Base-by-base conservation (phyloP, 805 yeast genomes). In the Metschnikowia borealis region DNA sequence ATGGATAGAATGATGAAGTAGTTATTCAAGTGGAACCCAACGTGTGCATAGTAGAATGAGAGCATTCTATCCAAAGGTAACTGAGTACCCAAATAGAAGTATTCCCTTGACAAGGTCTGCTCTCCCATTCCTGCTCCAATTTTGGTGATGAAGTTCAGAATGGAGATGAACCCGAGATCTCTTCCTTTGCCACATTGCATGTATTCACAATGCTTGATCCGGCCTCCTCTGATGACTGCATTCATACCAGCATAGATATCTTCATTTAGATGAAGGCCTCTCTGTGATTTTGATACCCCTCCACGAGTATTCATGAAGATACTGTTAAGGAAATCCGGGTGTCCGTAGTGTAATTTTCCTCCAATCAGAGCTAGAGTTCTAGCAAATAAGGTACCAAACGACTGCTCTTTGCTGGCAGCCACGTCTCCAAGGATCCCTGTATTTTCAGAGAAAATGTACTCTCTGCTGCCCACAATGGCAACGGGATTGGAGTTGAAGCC, bases 51-150 rank as follows among this genome's bases (percentile, higher is more conserved):
- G 73, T 84, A 87, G 75, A 87, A 87, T 8, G 92, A 84, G 56
- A 87, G 76, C 77, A 87, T 84, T 69, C 92, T 79, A 66, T 87
- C 92, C 61, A 87, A 69, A 40, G 92, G 94, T 55, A 87, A 72
- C 63, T 84, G 90, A 36, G 92, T 84, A 62, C 92, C 89, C 67
- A 87, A 68, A 68, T 86, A 85, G 69, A 83, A 87, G 66, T 87
- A 87, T 67, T 87, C 95, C 71, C 95, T 79, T 26, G 91, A 85
- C 53, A 87, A 73, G 84, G 87, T 84, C 68, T 87, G 95, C 70
- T 87, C 95, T 68, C 94, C 94, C 95, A 87, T 87, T 71, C 95
- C 95, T 58, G 94, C 91, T 70, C 95, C 95, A 78, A 87, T 86
- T 71, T 87, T 87, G 38, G 91, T 86, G 20, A 90, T 86, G 78